phyloP scores from a whole-genome alignment of 352 stramenopile species.

The Globisporangium cederbergense region DNA sequence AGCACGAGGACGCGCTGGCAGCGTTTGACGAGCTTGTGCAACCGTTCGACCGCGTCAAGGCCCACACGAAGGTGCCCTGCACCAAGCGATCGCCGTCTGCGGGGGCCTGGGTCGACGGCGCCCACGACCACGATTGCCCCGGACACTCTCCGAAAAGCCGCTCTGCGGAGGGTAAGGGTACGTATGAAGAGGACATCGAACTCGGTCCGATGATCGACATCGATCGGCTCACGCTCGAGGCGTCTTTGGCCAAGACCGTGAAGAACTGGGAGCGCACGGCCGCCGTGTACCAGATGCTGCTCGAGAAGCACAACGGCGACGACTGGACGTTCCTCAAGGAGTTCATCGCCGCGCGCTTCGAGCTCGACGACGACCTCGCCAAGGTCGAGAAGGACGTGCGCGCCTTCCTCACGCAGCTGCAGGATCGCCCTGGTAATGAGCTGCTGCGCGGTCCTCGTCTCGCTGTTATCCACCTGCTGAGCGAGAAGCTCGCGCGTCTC shows the following conservation, averaged over 20 bases:
- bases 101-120: background rate
- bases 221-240: slow-evolving; percentile 67
- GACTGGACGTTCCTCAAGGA: slow-evolving; percentile 81
- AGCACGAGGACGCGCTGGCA: slow-evolving; percentile 55
- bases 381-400: slow-evolving; percentile 29
- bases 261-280: slow-evolving; percentile 48
- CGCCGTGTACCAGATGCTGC: slow-evolving; percentile 48
- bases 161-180: slow-evolving; percentile 65
- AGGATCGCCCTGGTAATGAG: slow-evolving; percentile 41
- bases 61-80: slow-evolving; percentile 12
- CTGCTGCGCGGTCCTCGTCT: slow-evolving; percentile 68
- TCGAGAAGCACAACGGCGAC: slow-evolving; percentile 73
- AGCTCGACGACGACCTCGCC: slow-evolving; percentile 27
- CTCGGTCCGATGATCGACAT: slow-evolving; percentile 80
- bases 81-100: background rate
- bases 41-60: slow-evolving; percentile 17
- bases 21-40: slow-evolving; percentile 72
- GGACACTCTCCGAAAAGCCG: slow-evolving; percentile 31
- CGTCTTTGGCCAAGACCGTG: slow-evolving; percentile 51
- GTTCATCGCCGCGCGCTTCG: slow-evolving; percentile 52
- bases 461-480: slow-evolving; percentile 52
- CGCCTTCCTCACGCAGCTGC: slow-evolving; percentile 41
- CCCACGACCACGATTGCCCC: slow-evolving; percentile 7
- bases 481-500: slow-evolving; percentile 42
- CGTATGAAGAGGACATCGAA: slow-evolving; percentile 82